Evolutionary conservation across 2,329 filamentous ascomycete species (phyloP), one percentile per base, ranked within the genome.

Genomic region (Incumbomyces lentus): DNA sequence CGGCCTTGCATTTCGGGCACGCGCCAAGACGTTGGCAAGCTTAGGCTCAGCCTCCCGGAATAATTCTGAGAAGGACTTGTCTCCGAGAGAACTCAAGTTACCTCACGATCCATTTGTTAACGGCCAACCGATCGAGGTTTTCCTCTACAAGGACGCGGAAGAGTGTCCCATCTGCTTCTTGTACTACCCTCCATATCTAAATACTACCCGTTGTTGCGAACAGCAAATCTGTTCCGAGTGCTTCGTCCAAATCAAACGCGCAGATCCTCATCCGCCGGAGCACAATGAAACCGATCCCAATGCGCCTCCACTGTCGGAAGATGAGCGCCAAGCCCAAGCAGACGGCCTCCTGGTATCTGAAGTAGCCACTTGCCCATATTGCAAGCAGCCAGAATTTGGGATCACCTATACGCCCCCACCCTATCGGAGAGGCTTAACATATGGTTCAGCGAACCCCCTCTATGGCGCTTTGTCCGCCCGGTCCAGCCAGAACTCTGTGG

Each of bases 81-180:
- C 72, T 0, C 85, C 85, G 1, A 82, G 84, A 53, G 90, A 95
- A 66, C 69, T 89, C n/a, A 72, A 80, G 49, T 70, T 95, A 2
- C 83, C 88, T 0, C 74, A 81, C 50, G 88, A 95, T 55, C 85
- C 86, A 0, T 90, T 84, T 58, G 85, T 96, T 37, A 95, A 96
- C 56, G 90, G 92, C n/a, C 87, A 95, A 57, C 84, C 85, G 1
- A 73, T 96, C 38, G 92, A 96, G 65, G 90, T 89, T 1, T 90
- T 86, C 54, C 70, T 98, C 1, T 98, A 98, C 72, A 95, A 95
- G 63, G 81, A 94, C 55, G 83, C 87, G 2, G 69, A 72, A 6
- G 92, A 98, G 62, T 98, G 92, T 59, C 90, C 92, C 4, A 95
- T 98, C 52, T 98, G 92, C 69, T 95, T 96, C 62, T 72, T 96